Evolutionary conservation across 805 yeast species (phyloP).

Genomic region (Starmerella floricola): DNA sequence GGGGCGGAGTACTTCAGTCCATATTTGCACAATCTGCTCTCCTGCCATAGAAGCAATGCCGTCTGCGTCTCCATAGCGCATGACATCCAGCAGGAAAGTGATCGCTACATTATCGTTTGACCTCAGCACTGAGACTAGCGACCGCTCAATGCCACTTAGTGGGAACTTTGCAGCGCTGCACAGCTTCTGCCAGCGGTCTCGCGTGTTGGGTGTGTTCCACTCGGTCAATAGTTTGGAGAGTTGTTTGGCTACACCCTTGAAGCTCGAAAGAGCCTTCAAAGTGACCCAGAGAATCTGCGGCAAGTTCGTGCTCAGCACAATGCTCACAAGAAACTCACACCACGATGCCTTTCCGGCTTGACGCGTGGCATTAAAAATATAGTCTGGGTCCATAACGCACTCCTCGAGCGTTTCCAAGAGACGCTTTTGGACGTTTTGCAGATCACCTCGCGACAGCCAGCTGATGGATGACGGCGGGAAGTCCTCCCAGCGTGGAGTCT

Average conservation of each 20-base stretch:
- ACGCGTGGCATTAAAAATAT: slow-evolving; percentile 32
- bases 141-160: slow-evolving; percentile 43
- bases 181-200: slow-evolving; percentile 13
- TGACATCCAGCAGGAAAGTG: slow-evolving; percentile 42
- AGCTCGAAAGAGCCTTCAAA: slow-evolving; percentile 35
- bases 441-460: slow-evolving; percentile 50
- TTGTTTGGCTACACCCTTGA: slow-evolving; percentile 32
- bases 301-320: slow-evolving; percentile 32
- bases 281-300: slow-evolving; percentile 47
- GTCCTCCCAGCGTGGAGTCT: slow-evolving; percentile 17
- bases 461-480: slow-evolving; percentile 30
- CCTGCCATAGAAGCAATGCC: slow-evolving; percentile 35
- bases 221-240: slow-evolving; percentile 34
- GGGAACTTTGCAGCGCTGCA: slow-evolving; percentile 28
- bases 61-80: slow-evolving; percentile 35
- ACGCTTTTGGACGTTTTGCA: slow-evolving; percentile 33
- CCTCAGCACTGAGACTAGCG: slow-evolving; percentile 48
- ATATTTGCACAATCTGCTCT: slow-evolving; percentile 42
- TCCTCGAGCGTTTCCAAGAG: slow-evolving; percentile 33
- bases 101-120: slow-evolving; percentile 52
- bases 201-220: slow-evolving; percentile 32
- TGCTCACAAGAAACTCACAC: slow-evolving; percentile 23
- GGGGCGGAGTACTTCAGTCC: slow-evolving; percentile 39
- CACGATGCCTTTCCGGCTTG: slow-evolving; percentile 23
- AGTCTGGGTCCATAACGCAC: slow-evolving; percentile 40